These are phyloP conservation scores for Diospyros kaki DNA, from an alignment of 148 eudicot species.

Conservation along the genomic window DNA sequence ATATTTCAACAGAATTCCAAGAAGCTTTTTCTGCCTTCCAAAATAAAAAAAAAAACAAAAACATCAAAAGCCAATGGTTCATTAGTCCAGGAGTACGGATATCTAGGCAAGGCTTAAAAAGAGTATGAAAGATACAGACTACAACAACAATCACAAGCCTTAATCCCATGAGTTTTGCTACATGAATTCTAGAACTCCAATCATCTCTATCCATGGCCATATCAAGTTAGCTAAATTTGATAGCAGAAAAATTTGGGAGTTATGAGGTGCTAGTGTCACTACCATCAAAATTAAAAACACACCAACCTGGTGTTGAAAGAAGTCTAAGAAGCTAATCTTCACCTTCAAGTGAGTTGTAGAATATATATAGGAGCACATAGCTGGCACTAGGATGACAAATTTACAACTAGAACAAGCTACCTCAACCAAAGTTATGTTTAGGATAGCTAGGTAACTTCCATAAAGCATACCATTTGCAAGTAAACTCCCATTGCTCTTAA, in stretches of 20 bases:
- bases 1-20: constrained; percentile 69
- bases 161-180: no score
- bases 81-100: background rate
- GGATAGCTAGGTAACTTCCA: background rate
- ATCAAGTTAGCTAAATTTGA: background rate
- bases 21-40: constrained; percentile 73
- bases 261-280: background rate
- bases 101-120: background rate
- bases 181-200: no score
- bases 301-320: background rate
- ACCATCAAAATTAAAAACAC: no score
- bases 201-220: background rate
- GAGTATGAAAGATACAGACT: background rate
- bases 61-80: background rate
- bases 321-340: background rate
- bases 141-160: no score
- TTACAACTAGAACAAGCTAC: background rate
- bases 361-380: background rate
- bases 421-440: background rate
- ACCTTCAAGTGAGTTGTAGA: background rate
- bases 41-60: constrained; percentile 11
- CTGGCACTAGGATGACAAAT: background rate
- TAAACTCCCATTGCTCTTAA: background rate
- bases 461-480: background rate
- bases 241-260: background rate